A percentile compares a stretch with the other conserved stretches of the same genome.
These are phyloP conservation scores for Shiraia sp. DNA, from an alignment of 2,329 filamentous ascomycete genomes.

Conservation along the genomic window DNA sequence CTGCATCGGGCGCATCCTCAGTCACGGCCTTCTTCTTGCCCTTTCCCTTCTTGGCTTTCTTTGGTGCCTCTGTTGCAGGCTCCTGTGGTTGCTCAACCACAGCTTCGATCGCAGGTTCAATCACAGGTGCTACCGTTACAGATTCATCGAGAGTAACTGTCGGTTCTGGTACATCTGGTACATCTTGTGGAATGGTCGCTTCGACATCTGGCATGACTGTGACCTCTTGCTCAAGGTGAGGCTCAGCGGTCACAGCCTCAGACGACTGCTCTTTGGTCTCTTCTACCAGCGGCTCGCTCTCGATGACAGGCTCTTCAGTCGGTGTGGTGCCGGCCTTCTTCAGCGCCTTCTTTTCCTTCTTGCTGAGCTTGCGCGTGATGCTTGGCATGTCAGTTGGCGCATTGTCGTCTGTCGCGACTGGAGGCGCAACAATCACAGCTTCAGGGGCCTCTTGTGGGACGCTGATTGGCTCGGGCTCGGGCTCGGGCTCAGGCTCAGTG, in stretches of 20 bases:
- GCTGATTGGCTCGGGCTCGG: background rate
- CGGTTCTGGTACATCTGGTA: background rate
- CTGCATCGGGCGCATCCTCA: no score
- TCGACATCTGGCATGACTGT: background rate
- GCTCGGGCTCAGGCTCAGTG: conserved; percentile 5
- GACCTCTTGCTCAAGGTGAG: background rate
- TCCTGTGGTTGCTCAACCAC: conserved; percentile 8
- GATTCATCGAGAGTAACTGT: conserved; percentile 2
- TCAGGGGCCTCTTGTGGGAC: background rate
- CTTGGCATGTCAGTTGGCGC: conserved; percentile 14
- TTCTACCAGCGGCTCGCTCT: background rate
- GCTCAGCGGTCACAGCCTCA: conserved; percentile 1
- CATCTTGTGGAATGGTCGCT: background rate
- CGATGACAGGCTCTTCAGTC: conserved; percentile 10
- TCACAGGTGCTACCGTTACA: background rate
- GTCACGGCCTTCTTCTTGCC: conserved; percentile 33
- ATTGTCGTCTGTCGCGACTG: background rate
- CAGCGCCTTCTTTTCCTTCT: conserved; percentile 38
- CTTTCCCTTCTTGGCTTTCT: conserved; percentile 43
- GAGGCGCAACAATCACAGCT: background rate
- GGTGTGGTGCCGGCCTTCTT: conserved; percentile 17
- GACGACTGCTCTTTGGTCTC: background rate
- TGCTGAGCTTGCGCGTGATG: conserved; percentile 36
- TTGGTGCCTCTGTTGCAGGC: conserved; percentile 17
- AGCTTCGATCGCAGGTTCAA: background rate